These are phyloP conservation scores for Orychophragmus violaceus DNA, from an alignment of 345 rosid genomes.

Conservation along the genomic window DNA sequence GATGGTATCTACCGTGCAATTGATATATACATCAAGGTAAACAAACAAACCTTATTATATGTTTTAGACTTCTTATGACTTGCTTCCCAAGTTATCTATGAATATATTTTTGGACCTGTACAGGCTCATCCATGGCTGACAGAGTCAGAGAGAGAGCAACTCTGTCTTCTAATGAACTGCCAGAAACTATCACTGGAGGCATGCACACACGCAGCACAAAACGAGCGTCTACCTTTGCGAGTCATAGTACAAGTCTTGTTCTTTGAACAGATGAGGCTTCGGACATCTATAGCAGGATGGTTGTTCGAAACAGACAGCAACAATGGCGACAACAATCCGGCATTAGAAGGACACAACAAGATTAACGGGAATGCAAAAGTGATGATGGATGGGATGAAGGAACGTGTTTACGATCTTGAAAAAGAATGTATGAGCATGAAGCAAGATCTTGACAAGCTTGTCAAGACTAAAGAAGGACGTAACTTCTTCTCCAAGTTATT, in stretches of 20 bases:
- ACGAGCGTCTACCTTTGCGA: slow-evolving; percentile 82
- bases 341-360: slow-evolving; percentile 33
- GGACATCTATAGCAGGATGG: slow-evolving; percentile 72
- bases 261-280: slow-evolving; percentile 84
- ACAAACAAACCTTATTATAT: background rate
- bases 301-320: slow-evolving; percentile 56
- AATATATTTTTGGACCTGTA: background rate
- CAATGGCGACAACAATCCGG: slow-evolving; percentile 39
- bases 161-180: slow-evolving; percentile 76
- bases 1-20: slow-evolving; percentile 90
- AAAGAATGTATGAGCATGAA: slow-evolving; percentile 74
- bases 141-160: slow-evolving; percentile 70
- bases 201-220: slow-evolving; percentile 89
- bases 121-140: slow-evolving; percentile 94
- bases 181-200: slow-evolving; percentile 91
- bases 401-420: slow-evolving; percentile 68
- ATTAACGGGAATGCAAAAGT: slow-evolving; percentile 17
- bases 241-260: slow-evolving; percentile 83
- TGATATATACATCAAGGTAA: slow-evolving; percentile 84
- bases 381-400: slow-evolving; percentile 51
- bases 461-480: slow-evolving; percentile 58
- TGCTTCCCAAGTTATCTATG: background rate
- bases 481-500: slow-evolving; percentile 49
- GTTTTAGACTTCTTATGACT: background rate
- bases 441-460: slow-evolving; percentile 66